Evolutionary conservation across 2,329 filamentous ascomycete species (phyloP).

Genomic region (Arthrocladium fulminans): DNA sequence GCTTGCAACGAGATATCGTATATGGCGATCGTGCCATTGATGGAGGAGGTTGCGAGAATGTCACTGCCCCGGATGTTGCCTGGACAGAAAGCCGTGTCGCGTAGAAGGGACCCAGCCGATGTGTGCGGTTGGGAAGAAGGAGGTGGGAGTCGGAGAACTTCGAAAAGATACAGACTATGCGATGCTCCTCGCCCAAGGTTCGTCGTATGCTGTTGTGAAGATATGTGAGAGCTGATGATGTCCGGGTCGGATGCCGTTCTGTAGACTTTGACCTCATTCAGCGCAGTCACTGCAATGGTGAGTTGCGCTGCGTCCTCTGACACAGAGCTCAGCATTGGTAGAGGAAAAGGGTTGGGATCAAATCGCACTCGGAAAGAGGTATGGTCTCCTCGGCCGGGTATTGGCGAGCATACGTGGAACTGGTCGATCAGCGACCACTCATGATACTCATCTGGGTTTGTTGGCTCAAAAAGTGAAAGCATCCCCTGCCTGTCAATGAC

Average conservation of each 20-base stretch:
- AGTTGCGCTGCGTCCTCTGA: constrained; percentile 74
- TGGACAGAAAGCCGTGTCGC: constrained; percentile 59
- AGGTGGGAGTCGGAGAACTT: constrained; percentile 64
- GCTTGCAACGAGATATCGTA: constrained; percentile 54
- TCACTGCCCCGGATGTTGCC: constrained; percentile 87
- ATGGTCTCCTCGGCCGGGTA: constrained; percentile 72
- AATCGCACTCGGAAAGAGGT: constrained; percentile 78
- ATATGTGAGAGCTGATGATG: neutral
- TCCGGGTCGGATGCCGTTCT: constrained; percentile 65
- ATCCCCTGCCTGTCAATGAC: constrained; percentile 75
- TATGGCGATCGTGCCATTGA: constrained; percentile 83
- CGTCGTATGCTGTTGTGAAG: neutral
- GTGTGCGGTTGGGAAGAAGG: neutral
- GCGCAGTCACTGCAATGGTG: constrained; percentile 73
- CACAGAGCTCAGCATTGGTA: constrained; percentile 64
- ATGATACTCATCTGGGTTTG: constrained; percentile 69
- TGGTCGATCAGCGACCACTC: constrained; percentile 69
- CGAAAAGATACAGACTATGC: constrained; percentile 64
- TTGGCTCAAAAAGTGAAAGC: constrained; percentile 73
- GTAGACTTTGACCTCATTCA: constrained; percentile 75
- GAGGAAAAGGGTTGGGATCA: constrained; percentile 68
- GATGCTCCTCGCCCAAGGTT: constrained; percentile 33
- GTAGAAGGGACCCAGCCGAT: neutral
- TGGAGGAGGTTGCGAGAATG: constrained; percentile 81
- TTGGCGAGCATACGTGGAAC: constrained; percentile 57